Percentiles rank a stretch among this genome's conserved stretches.
Conservation (phyloP, 1,284 basidiomycete species). For the Calocybe gambosa region DNA sequence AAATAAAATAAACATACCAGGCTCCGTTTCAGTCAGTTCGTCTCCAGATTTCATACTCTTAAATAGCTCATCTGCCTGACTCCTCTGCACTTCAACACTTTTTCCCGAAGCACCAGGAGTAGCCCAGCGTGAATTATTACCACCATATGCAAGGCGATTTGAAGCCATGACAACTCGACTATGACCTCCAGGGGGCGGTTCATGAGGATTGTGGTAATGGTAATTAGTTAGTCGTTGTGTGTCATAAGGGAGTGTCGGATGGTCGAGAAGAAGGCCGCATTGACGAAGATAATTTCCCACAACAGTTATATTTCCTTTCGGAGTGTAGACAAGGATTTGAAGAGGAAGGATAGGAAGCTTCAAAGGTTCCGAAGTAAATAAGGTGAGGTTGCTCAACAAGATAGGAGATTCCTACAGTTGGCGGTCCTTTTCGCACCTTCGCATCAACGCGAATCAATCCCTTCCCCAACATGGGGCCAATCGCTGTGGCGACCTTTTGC, state of each 20-base stretch:
- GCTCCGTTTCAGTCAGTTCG: constrained; percentile 80
- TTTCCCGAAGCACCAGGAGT: constrained; percentile 60
- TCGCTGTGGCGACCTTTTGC: constrained; percentile 67
- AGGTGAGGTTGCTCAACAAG: constrained; percentile 3
- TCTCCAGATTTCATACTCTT: constrained; percentile 83
- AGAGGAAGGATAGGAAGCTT: constrained; percentile 78
- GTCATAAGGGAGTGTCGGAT: constrained; percentile 63
- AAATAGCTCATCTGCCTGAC: constrained; percentile 93
- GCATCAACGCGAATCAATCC: constrained; percentile 84
- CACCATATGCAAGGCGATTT: constrained; percentile 38
- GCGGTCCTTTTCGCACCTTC: constrained; percentile 58
- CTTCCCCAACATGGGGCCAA: constrained; percentile 78
- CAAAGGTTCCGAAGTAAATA: constrained; percentile 13
- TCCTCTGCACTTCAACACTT: constrained; percentile 86
- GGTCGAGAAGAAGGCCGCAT: constrained; percentile 70
- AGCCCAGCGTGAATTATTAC: constrained; percentile 46
- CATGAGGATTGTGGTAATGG: constrained; percentile 87
- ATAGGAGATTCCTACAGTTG: constrained; percentile 45
- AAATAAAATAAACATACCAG: constrained; percentile 43
- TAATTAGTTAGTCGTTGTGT: constrained; percentile 53
- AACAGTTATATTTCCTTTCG: constrained; percentile 82
- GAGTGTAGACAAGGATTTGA: constrained; percentile 86
- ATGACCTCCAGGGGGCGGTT: constrained; percentile 68
- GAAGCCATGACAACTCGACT: constrained; percentile 36
- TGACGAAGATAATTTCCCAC: constrained; percentile 73